A percentile compares a stretch with the other conserved stretches of the same genome.
Evolutionary conservation across 148 eudicot species (phyloP).

Genomic region (Chenopodium quinoa): DNA sequence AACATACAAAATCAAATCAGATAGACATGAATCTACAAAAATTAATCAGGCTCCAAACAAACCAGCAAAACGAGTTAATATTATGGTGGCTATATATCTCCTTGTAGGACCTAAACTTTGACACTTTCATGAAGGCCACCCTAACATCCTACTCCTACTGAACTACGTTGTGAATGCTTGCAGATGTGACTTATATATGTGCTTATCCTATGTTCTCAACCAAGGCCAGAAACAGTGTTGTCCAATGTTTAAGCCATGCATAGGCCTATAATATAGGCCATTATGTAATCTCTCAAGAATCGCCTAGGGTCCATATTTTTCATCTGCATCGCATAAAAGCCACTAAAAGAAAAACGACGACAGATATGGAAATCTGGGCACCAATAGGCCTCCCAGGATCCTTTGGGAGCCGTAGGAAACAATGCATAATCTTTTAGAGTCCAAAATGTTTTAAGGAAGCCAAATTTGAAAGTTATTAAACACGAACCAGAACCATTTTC

Average conservation of each 20-base stretch:
- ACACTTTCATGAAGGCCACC: not conserved
- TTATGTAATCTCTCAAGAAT: not conserved
- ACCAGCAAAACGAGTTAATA: not conserved
- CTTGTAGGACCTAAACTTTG: not conserved
- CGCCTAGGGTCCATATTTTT: not conserved
- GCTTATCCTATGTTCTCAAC: not conserved
- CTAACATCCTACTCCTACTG: not conserved
- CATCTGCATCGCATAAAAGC: not conserved
- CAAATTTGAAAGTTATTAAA: no score
- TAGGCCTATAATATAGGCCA: not conserved
- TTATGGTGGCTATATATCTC: not conserved
- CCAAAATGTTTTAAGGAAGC: no score
- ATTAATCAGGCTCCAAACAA: not conserved
- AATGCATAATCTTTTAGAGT: no score
- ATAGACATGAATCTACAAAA: not conserved
- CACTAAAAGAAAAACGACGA: no score
- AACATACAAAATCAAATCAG: conserved; percentile 2
- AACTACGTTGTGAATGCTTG: conserved; percentile 1
- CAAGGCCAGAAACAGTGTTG: not conserved
- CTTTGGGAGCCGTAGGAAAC: no score
- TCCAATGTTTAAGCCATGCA: not conserved
- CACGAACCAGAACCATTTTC: no score
- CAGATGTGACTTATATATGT: not conserved
- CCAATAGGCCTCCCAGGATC: no score
- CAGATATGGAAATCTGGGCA: no score